phyloP scores from a whole-genome alignment of 345 rosid species.

The Dipteronia dyeriana region DNA sequence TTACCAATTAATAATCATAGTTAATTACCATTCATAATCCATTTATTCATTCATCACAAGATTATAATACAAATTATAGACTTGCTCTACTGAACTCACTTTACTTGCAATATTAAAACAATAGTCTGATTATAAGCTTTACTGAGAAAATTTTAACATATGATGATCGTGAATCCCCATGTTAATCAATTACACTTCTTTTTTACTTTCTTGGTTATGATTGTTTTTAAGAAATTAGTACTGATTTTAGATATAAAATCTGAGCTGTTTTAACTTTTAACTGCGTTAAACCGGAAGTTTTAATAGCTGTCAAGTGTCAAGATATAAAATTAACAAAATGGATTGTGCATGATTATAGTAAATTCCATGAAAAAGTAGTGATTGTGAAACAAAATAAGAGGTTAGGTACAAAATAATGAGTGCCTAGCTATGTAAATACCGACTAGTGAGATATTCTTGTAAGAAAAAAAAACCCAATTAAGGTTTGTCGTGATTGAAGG shows the following conservation, averaged over 20 bases:
- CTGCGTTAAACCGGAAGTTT: background rate
- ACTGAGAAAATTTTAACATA: background rate
- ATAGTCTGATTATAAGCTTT: background rate
- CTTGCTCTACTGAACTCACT: background rate
- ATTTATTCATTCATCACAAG: background rate
- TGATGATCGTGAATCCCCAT: slow-evolving; percentile 2
- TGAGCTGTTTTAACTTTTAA: slow-evolving; percentile 6
- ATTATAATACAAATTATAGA: background rate
- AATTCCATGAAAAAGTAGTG: background rate
- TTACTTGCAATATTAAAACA: background rate
- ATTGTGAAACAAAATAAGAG: slow-evolving; percentile 15
- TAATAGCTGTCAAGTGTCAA: background rate
- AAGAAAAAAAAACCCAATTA: background rate
- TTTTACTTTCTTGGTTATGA: background rate
- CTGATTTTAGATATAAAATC: background rate
- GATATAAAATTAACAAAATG: background rate
- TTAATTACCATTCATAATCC: too few species aligned
- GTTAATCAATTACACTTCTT: background rate
- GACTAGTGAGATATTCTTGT: background rate
- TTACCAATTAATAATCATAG: background rate
- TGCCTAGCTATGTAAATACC: background rate
- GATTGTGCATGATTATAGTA: background rate
- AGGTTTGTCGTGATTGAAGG: slow-evolving; percentile 50
- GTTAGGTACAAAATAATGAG: slow-evolving; percentile 31
- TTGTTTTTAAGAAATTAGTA: background rate